Conservation (phyloP, 2,329 filamentous ascomycete genomes). For the Pestalotiopsis sp. region DNA sequence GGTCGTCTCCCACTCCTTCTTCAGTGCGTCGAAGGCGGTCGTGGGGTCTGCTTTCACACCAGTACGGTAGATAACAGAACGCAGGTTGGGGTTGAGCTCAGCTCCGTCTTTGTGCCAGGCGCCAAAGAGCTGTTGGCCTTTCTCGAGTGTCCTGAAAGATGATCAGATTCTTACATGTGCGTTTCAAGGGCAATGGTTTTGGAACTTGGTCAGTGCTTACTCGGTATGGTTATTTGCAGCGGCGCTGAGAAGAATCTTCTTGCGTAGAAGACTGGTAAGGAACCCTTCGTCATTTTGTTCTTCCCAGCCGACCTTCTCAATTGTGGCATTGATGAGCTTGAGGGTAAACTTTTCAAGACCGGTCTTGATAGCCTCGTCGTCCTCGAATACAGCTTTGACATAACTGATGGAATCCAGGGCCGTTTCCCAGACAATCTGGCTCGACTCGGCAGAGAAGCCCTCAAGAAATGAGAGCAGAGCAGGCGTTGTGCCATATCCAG, state of each 20-base stretch:
- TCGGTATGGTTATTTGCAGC: conserved; percentile 75
- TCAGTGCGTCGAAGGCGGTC: conserved; percentile 71
- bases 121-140: conserved; percentile 79
- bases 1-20: conserved; percentile 82
- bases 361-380: conserved; percentile 70
- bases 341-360: conserved; percentile 79
- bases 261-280: conserved; percentile 79
- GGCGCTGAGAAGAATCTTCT: conserved; percentile 76
- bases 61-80: conserved; percentile 78
- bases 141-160: conserved; percentile 60
- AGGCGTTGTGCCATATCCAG: conserved; percentile 81
- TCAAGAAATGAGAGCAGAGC: conserved; percentile 82
- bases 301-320: conserved; percentile 84
- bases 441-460: conserved; percentile 79
- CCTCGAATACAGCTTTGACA: conserved; percentile 83
- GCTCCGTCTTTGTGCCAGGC: conserved; percentile 71
- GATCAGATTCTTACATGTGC: not conserved
- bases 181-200: not conserved
- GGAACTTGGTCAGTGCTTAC: conserved; percentile 48
- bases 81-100: conserved; percentile 80
- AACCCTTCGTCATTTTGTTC: conserved; percentile 79
- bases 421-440: conserved; percentile 89
- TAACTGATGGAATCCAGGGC: conserved; percentile 75
- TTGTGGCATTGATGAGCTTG: conserved; percentile 73
- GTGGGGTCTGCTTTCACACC: conserved; percentile 72